These are phyloP conservation scores for Gaeumannomyces tritici DNA, from an alignment of 2,329 filamentous ascomycete genomes.

Conservation along the genomic window DNA sequence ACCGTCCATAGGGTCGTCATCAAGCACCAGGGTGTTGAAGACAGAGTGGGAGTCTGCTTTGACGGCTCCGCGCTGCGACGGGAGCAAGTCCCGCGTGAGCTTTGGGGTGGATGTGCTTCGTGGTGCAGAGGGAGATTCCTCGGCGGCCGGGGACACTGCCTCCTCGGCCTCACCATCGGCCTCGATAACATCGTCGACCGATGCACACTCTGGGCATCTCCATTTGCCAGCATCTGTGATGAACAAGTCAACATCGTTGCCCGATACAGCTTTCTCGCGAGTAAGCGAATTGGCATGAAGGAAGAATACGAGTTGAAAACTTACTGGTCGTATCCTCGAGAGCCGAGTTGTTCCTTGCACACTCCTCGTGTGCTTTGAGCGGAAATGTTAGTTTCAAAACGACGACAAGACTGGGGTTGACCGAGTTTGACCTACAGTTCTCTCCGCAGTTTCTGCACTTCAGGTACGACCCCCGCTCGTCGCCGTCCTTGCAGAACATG, in stretches of 20 bases:
- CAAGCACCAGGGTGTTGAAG: conserved; percentile 62
- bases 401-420: neutral
- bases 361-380: conserved; percentile 76
- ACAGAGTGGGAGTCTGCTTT: conserved; percentile 67
- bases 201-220: conserved; percentile 41
- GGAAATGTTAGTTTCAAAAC: conserved; percentile 23
- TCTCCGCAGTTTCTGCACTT: conserved; percentile 70
- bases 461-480: conserved; percentile 71
- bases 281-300: neutral
- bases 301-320: conserved; percentile 13
- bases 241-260: conserved; percentile 14
- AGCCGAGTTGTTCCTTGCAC: conserved; percentile 63
- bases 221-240: conserved; percentile 31
- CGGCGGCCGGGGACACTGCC: conserved; percentile 9
- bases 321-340: conserved; percentile 55
- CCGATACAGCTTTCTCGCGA: neutral
- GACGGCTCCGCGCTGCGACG: conserved; percentile 53
- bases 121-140: conserved; percentile 23
- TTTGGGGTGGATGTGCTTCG: conserved; percentile 53
- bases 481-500: conserved; percentile 75
- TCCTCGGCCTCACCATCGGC: conserved; percentile 16
- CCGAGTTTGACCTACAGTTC: conserved; percentile 54
- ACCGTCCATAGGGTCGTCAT: conserved; percentile 66
- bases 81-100: conserved; percentile 62
- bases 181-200: conserved; percentile 18